Evolutionary conservation across 192 early-diverging fungal species (phyloP), one percentile per base, ranked within the genome.

Genomic region (Cetraspora pellucida): DNA sequence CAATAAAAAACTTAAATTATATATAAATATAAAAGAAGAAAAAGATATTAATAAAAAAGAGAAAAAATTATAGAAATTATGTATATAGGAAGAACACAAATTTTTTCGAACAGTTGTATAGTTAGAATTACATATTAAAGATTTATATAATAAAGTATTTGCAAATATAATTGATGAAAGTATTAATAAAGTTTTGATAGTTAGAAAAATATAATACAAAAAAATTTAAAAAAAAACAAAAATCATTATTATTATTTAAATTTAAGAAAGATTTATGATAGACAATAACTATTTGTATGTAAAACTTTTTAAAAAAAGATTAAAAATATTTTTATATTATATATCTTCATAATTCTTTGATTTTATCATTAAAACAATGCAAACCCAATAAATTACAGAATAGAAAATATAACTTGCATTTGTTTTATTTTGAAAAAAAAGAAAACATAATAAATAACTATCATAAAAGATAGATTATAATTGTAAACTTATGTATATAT

Each of bases 221-320:
- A 55, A 27, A 72, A 57, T 67, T 67, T 67, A 25, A 46, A 67
- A 67, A 27, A 8, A 23, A n/a, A 31, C n/a, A 72, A 72, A 72
- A 57, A 43, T n/a, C n/a, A n/a, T n/a, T n/a, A n/a, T n/a, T 72
- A 50, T 54, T 17, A 43, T 30, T 55, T 57, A 72, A 55, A 57
- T 72, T 16, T 55, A 55, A 71, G n/a, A 55, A 71, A 46, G 46
- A 71, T 54, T 55, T 71, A 55, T 3, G 45, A 46, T 43, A 61
- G 27, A 45, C 37, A 49, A 68, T 68, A 6, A 68, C 23, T 27
- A 46, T 72, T 57, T 50, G 27, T 72, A 14, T 16, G 31, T 14
- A 55, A 54, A 72, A 71, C 30, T 71, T 71, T 71, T 70, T 27
- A 49, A 54, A n/a, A n/a, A n/a, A n/a, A n/a, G n/a, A n/a, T n/a